These are phyloP conservation scores for Talaromyces sp. DNA, from an alignment of 2,329 filamentous ascomycete species.

Conservation along the genomic window DNA sequence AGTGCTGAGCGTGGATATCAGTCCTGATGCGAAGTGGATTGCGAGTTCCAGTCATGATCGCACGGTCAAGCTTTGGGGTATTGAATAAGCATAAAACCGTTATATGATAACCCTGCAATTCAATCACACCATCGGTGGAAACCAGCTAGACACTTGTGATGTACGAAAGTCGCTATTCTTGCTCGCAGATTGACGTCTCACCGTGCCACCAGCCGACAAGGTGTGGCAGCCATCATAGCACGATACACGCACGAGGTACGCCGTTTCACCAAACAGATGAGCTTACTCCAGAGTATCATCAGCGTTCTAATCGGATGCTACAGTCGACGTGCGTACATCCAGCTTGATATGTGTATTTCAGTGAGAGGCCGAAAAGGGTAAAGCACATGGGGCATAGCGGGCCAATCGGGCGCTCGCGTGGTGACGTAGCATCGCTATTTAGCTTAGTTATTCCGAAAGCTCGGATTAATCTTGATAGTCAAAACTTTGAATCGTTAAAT, in stretches of 20 bases:
- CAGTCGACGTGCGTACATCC: background rate
- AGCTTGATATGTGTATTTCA: background rate
- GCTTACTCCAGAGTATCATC: background rate
- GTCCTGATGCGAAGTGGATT: slow-evolving; percentile 83
- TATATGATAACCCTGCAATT: background rate
- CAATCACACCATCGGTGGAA: background rate
- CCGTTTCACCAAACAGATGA: background rate
- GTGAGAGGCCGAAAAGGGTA: background rate
- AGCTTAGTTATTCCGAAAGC: background rate
- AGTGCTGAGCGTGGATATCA: slow-evolving; percentile 86
- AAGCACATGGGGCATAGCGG: background rate
- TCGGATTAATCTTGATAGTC: background rate
- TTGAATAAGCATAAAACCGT: slow-evolving; percentile 50
- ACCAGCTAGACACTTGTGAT: background rate
- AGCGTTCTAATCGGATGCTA: background rate
- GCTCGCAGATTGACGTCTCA: background rate
- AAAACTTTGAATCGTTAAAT: slow-evolving; percentile 6
- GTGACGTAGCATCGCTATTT: slow-evolving; percentile 3
- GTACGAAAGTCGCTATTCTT: too few species aligned
- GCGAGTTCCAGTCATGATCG: slow-evolving; percentile 91
- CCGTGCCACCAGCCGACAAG: background rate
- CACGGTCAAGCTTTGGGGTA: slow-evolving; percentile 93
- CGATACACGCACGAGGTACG: background rate
- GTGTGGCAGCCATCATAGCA: background rate
- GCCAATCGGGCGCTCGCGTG: slow-evolving; percentile 1